Evolutionary conservation across 2,329 filamentous ascomycete genomes (phyloP).

Genomic region (Gaeumannomyces tritici): DNA sequence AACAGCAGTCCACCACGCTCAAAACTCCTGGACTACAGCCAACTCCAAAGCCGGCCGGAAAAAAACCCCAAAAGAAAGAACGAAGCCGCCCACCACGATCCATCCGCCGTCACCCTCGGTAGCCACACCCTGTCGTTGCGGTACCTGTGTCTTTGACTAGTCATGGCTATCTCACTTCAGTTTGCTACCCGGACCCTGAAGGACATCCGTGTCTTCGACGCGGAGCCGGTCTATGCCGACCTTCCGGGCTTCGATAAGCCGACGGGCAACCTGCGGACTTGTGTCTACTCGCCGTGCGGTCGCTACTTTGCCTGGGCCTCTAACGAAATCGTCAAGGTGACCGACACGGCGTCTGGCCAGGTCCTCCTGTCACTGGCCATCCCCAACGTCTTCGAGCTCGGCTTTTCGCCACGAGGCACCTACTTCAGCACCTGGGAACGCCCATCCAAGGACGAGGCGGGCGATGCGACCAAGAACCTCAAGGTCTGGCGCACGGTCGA

Average conservation of each 20-base stretch:
- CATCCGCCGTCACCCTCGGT: background rate
- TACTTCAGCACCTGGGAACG: conserved; percentile 97
- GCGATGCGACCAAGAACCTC: conserved; percentile 89
- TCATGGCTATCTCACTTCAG: conserved; percentile 89
- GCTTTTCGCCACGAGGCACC: conserved; percentile 85
- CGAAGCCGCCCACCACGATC: conserved; percentile 1
- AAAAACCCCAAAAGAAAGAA: conserved; percentile 1
- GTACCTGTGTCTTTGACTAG: conserved; percentile 77
- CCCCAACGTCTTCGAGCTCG: conserved; percentile 83
- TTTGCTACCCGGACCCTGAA: conserved; percentile 97
- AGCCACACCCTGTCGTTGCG: background rate
- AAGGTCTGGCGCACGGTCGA: conserved; percentile 90
- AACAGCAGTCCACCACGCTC: background rate
- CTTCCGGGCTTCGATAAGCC: conserved; percentile 78
- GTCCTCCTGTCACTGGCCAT: conserved; percentile 67
- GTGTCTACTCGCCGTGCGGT: conserved; percentile 89
- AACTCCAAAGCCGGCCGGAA: background rate
- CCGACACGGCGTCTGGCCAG: conserved; percentile 70
- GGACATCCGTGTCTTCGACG: conserved; percentile 88
- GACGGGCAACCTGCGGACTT: conserved; percentile 90
- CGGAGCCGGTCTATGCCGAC: conserved; percentile 76
- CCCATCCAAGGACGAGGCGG: conserved; percentile 82
- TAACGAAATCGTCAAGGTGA: conserved; percentile 73
- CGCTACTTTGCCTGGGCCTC: conserved; percentile 95
- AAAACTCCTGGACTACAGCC: background rate